Evolutionary conservation across 2,329 filamentous ascomycete genomes (phyloP).

Genomic region (Zasmidium cellare): DNA sequence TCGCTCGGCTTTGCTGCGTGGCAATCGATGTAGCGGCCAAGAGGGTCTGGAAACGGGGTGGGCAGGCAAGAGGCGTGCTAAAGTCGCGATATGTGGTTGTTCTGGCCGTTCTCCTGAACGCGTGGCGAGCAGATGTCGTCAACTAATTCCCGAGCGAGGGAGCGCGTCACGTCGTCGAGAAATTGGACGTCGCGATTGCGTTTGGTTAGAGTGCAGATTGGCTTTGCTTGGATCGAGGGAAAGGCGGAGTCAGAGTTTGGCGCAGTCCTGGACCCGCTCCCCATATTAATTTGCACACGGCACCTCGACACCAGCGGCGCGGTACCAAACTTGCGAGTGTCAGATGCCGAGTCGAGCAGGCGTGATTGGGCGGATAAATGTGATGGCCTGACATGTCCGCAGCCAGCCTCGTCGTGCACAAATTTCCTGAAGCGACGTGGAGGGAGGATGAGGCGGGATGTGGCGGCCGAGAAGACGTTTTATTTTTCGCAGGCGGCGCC

Average conservation of each 20-base stretch:
- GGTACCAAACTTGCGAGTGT: background rate
- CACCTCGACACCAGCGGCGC: background rate
- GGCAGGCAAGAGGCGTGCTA: background rate
- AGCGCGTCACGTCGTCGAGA: background rate
- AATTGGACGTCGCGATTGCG: background rate
- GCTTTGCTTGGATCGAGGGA: background rate
- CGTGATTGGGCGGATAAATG: background rate
- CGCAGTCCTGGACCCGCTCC: background rate
- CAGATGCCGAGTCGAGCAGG: background rate
- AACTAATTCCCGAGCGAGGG: background rate
- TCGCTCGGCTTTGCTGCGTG: background rate
- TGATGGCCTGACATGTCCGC: background rate
- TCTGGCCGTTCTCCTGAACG: background rate
- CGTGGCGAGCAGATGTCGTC: background rate
- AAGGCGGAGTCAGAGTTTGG: background rate
- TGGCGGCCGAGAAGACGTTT: background rate
- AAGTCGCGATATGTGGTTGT: background rate
- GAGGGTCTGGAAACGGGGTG: background rate
- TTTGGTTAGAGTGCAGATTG: background rate
- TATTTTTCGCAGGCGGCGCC: background rate
- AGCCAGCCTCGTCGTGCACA: background rate
- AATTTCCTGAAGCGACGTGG: background rate
- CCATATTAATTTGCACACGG: background rate
- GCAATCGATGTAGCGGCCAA: background rate
- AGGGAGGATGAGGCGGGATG: too few relatives aligned